Evolutionary conservation across 2,329 filamentous ascomycete genomes (phyloP).

Genomic region (Fusarium pininemorale): DNA sequence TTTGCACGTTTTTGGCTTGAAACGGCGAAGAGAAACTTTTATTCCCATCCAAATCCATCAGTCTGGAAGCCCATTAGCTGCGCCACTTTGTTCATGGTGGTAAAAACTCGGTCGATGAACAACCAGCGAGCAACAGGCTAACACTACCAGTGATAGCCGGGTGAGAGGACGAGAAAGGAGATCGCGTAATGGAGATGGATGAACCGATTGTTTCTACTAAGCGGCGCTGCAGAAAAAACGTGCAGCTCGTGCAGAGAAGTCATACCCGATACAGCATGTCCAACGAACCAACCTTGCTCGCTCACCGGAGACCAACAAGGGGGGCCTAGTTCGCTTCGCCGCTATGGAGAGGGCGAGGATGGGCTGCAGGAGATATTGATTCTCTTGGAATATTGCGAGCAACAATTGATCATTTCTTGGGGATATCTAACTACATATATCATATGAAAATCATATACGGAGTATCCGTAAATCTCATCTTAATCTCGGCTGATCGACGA

Average conservation of each 20-base stretch:
- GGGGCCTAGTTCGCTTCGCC: slow-evolving; percentile 10
- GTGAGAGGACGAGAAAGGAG: slow-evolving; percentile 30
- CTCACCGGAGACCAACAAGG: slow-evolving; percentile 21
- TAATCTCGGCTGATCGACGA: slow-evolving; percentile 19
- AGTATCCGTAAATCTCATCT: background rate
- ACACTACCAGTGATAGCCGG: slow-evolving; percentile 6
- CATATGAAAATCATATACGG: background rate
- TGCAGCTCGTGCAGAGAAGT: slow-evolving; percentile 27
- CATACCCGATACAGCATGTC: slow-evolving; percentile 40
- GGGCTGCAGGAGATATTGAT: background rate
- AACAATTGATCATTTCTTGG: background rate
- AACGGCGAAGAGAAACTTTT: slow-evolving; percentile 5
- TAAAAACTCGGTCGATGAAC: background rate
- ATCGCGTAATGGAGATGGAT: slow-evolving; percentile 23
- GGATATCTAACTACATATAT: background rate
- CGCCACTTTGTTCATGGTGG: background rate
- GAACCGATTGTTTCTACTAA: slow-evolving; percentile 7
- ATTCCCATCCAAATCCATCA: background rate
- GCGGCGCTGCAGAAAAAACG: slow-evolving; percentile 7
- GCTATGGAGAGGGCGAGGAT: slow-evolving; percentile 11
- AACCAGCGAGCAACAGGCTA: slow-evolving; percentile 1
- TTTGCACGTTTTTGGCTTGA: slow-evolving; percentile 7
- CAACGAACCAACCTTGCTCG: slow-evolving; percentile 39
- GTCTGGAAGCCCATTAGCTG: slow-evolving; percentile 7
- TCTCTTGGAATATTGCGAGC: background rate